A percentile compares a stretch with the other conserved stretches of the same genome.
These are phyloP conservation scores for Trypanosoma rangeli DNA, from an alignment of 208 protist species.

Conservation along the genomic window DNA sequence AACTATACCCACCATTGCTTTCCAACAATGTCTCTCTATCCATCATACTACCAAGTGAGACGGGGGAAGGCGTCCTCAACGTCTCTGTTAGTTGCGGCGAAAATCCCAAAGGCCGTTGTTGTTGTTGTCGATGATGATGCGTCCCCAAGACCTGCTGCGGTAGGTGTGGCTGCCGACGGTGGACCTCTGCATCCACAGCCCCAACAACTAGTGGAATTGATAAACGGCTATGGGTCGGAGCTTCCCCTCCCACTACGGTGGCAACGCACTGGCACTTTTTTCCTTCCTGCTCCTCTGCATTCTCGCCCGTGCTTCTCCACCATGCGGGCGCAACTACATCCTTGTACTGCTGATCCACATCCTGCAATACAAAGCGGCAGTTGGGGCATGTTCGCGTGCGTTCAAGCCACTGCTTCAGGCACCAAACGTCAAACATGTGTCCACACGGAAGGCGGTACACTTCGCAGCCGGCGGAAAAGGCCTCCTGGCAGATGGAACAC, in stretches of 20 bases:
- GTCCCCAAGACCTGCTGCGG: neutral
- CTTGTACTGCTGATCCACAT: slow-evolving; percentile 32
- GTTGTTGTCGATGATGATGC: neutral
- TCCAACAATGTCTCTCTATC: neutral
- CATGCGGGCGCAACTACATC: slow-evolving; percentile 21
- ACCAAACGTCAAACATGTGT: slow-evolving; percentile 59
- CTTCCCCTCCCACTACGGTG: neutral
- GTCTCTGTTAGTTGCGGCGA: neutral
- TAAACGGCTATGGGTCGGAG: too few relatives aligned
- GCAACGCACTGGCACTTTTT: neutral
- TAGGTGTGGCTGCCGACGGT: neutral
- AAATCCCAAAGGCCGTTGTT: neutral
- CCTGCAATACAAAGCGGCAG: slow-evolving; percentile 44
- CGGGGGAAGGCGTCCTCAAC: neutral
- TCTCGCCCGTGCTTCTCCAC: slow-evolving; percentile 7
- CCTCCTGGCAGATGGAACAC: slow-evolving; percentile 43
- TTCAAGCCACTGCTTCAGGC: slow-evolving; percentile 50
- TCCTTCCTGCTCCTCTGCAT: slow-evolving; percentile 6
- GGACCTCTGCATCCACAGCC: neutral
- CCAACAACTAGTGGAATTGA: neutral
- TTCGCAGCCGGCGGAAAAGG: slow-evolving; percentile 22
- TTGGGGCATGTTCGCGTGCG: slow-evolving; percentile 52
- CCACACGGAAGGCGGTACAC: slow-evolving; percentile 67
- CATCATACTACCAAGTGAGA: neutral
- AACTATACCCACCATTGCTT: neutral